A percentile compares a stretch with the other conserved stretches of the same genome.
Conservation (phyloP, 2,329 filamentous ascomycete species). For the Cordyceps fumosorosea region DNA sequence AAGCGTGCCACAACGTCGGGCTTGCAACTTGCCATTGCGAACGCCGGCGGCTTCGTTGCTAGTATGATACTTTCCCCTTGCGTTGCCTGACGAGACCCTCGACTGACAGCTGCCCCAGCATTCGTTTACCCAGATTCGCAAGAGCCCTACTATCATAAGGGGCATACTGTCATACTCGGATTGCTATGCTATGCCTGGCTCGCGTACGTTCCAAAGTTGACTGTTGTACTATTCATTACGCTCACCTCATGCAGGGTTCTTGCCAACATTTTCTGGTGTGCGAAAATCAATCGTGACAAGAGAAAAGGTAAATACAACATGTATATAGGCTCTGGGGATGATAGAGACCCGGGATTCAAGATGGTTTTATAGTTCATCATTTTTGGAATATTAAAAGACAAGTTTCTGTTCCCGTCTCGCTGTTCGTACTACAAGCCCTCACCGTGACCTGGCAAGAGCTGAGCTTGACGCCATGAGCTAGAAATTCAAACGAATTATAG, state of each 20-base stretch:
- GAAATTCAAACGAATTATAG: neutral
- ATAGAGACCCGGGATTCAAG: slow-evolving; percentile 55
- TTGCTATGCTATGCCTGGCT: slow-evolving; percentile 58
- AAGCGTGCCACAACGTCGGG: slow-evolving; percentile 62
- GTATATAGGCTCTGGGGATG: slow-evolving; percentile 52
- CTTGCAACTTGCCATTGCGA: slow-evolving; percentile 59
- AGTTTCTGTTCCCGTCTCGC: neutral
- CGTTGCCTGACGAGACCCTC: neutral
- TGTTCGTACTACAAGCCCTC: neutral
- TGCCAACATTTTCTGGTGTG: slow-evolving; percentile 54
- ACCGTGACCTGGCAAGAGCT: neutral
- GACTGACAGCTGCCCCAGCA: slow-evolving; percentile 23
- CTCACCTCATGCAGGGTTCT: slow-evolving; percentile 39
- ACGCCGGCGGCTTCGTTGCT: slow-evolving; percentile 60
- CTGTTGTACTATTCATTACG: neutral
- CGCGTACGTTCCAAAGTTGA: slow-evolving; percentile 41
- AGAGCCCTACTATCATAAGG: slow-evolving; percentile 50
- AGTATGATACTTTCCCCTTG: slow-evolving; percentile 28
- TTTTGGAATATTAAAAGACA: neutral
- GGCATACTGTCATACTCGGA: slow-evolving; percentile 55
- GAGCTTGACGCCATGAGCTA: neutral
- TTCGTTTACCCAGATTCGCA: slow-evolving; percentile 55
- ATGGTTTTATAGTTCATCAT: slow-evolving; percentile 44
- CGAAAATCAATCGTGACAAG: slow-evolving; percentile 59
- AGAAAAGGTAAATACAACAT: slow-evolving; percentile 49